These are phyloP conservation scores for Cercospora nicotianae DNA, from an alignment of 2,329 filamentous ascomycete genomes.

Conservation along the genomic window DNA sequence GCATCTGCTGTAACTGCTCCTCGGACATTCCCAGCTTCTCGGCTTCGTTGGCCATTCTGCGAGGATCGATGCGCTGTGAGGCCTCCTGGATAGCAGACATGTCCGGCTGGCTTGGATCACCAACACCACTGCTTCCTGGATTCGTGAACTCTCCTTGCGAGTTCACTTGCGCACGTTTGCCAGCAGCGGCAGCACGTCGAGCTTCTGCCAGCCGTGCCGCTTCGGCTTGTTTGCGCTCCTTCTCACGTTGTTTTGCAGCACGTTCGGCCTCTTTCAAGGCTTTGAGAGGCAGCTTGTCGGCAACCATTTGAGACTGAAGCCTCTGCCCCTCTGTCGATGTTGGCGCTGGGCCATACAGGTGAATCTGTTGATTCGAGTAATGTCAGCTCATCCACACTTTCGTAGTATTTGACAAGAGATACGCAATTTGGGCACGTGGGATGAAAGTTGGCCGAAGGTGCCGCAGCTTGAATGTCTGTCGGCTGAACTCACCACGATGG, in stretches of 20 bases:
- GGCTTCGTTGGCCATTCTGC: slow-evolving; percentile 63
- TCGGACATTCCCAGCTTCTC: slow-evolving; percentile 73
- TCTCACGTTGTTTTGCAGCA: slow-evolving; percentile 32
- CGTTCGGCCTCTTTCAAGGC: slow-evolving; percentile 45
- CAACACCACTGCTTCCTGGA: slow-evolving; percentile 11
- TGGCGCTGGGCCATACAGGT: slow-evolving; percentile 63
- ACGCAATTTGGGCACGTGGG: background rate
- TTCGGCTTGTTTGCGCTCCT: slow-evolving; percentile 25
- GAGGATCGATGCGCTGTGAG: slow-evolving; percentile 67
- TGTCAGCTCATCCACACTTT: background rate
- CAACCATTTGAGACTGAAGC: slow-evolving; percentile 63
- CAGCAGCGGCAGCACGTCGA: slow-evolving; percentile 30
- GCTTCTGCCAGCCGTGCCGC: slow-evolving; percentile 30
- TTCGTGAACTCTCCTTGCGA: slow-evolving; percentile 18
- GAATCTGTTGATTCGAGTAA: slow-evolving; percentile 27
- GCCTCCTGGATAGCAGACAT: slow-evolving; percentile 65
- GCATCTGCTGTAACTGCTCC: slow-evolving; percentile 67
- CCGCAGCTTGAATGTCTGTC: background rate
- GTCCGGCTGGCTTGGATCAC: slow-evolving; percentile 40
- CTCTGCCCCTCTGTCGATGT: slow-evolving; percentile 41
- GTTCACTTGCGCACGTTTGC: slow-evolving; percentile 10
- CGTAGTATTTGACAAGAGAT: background rate
- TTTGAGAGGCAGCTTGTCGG: slow-evolving; percentile 61
- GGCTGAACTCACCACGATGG: slow-evolving; percentile 56
- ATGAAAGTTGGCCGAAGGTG: no score